phyloP scores from a whole-genome alignment of 805 yeast species.

The Sugiyamaella lignohabitans region DNA sequence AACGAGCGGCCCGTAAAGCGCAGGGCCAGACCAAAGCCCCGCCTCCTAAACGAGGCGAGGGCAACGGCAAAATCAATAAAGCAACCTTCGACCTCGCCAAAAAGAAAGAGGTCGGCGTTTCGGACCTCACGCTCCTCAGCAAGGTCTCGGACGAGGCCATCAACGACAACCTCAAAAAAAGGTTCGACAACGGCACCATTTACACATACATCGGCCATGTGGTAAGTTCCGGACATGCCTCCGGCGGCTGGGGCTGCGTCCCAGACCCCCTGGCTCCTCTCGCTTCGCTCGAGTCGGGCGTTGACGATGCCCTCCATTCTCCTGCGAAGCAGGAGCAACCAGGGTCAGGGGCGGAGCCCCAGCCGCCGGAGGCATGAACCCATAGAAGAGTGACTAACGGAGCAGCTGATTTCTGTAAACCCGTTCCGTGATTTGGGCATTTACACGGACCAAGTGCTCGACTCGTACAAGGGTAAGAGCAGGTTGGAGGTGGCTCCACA shows the following conservation, averaged over 20 bases:
- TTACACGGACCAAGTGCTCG: slow-evolving; percentile 72
- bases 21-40: slow-evolving; percentile 46
- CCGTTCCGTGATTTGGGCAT: slow-evolving; percentile 97
- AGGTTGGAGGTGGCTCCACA: slow-evolving; percentile 95
- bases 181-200: slow-evolving; percentile 84
- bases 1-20: slow-evolving; percentile 57
- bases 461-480: slow-evolving; percentile 81
- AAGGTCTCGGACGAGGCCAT: slow-evolving; percentile 88
- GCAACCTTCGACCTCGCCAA: slow-evolving; percentile 84
- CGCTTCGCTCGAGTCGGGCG: too few species aligned
- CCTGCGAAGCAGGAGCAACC: too few species aligned
- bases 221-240: slow-evolving; percentile 20
- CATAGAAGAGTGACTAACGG: neutral
- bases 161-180: slow-evolving; percentile 80
- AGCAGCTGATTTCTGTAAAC: slow-evolving; percentile 75
- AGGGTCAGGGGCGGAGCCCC: neutral
- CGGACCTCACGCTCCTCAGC: slow-evolving; percentile 84
- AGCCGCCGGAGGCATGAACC: slow-evolving; percentile 1
- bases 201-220: slow-evolving; percentile 44
- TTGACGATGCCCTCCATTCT: too few species aligned
- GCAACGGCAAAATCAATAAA: slow-evolving; percentile 59
- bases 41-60: slow-evolving; percentile 21
- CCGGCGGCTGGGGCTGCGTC: neutral
- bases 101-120: slow-evolving; percentile 97
- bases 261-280: too few species aligned